Base-by-base conservation (phyloP, 2,329 filamentous ascomycete species). In the Aureobasidium subglaciale region DNA sequence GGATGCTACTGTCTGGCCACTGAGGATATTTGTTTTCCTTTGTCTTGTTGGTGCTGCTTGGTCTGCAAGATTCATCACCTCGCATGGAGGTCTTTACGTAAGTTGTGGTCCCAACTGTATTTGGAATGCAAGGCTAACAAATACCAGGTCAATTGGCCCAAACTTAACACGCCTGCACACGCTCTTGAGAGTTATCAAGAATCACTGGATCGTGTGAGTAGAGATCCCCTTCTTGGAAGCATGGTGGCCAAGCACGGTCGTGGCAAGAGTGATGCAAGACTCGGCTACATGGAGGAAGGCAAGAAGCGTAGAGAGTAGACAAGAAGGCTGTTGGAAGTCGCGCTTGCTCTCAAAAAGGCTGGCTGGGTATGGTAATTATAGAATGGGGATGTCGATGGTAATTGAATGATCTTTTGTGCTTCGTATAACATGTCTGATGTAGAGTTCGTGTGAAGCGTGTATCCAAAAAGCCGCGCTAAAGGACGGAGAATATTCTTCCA, bases 221-320 rank as follows among this genome's bases (percentile, higher is more conserved):
- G 93, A 67, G 89, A 95, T 67, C 82, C 84, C 58, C 70, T 99
- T 16, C 79, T 97, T 45, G 93, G 93, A 3, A 74, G 81, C 13
- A 81, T 95, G 59, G 79, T 95, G 20, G 70, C 71, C 16, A 75
- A 73, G 59, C 90, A 95, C 67, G 88, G 95, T 71, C 79, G 91
- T 15, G 90, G 90, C 2, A 81, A 89, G 59, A 96, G 90, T 73
- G 88, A 88, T 61, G 86, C 87, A 40, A 80, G 89, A 59, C 85
- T 95, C 63, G 80, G 89, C 29, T 93, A 87, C 63, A 83, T 95
- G 55, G 93, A 99, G 71, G 93, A 99, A 73, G 93, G 93, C 53
- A 99, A 99, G 81, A 99, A 96, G 81, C 88, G 93, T 69, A 95
- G 95, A 67, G 93, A 99, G 70, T 91, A 70, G 60, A 54, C 16